These are phyloP conservation scores for Kodamaea neixiangensis DNA, from an alignment of 805 yeast genomes.

Conservation along the genomic window DNA sequence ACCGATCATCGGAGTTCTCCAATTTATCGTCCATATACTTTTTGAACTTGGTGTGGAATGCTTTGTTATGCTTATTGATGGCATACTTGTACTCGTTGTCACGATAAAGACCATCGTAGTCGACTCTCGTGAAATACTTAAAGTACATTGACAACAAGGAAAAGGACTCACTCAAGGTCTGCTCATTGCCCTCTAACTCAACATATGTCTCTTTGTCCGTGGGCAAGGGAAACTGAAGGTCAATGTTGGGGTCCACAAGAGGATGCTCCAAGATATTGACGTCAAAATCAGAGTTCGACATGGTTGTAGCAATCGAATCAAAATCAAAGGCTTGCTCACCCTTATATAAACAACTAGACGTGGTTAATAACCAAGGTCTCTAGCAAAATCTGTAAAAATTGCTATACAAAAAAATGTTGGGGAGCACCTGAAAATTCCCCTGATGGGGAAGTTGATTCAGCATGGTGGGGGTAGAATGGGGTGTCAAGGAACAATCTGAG, in stretches of 20 bases:
- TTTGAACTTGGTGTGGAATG: constrained; percentile 29
- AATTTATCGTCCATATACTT: constrained; percentile 35
- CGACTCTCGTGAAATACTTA: constrained; percentile 28
- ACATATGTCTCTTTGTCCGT: constrained; percentile 34
- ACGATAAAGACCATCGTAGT: constrained; percentile 32
- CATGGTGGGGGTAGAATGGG: not conserved
- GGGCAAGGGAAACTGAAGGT: constrained; percentile 41
- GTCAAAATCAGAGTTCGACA: constrained; percentile 29
- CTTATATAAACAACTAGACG: not conserved
- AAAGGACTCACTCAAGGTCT: constrained; percentile 22
- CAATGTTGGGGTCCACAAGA: constrained; percentile 29
- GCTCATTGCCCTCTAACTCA: constrained; percentile 30
- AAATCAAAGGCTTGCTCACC: not conserved
- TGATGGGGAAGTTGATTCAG: constrained; percentile 1
- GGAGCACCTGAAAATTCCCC: constrained; percentile 5
- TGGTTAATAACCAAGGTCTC: not conserved
- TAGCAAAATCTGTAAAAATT: not conserved
- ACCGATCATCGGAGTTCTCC: constrained; percentile 31
- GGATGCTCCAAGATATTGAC: constrained; percentile 42
- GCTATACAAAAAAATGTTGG: constrained; percentile 8
- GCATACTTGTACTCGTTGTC: constrained; percentile 37
- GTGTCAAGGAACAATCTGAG: not conserved
- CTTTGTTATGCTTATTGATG: constrained; percentile 31
- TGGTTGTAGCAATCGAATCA: not conserved
- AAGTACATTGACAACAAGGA: constrained; percentile 33